Base-by-base conservation (phyloP, 345 rosid species). In the Eucalyptus urophylla region DNA sequence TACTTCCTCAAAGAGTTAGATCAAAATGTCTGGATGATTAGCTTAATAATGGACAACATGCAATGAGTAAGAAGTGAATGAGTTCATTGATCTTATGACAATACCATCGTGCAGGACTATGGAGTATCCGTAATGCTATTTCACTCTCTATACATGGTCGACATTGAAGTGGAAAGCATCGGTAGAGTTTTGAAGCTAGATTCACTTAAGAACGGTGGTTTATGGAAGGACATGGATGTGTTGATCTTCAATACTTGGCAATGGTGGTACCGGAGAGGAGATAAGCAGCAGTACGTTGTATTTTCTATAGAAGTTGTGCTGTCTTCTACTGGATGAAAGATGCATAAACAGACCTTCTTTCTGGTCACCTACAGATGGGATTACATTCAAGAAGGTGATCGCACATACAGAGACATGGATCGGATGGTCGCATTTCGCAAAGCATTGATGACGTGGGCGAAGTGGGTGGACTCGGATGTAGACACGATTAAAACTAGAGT, bases 381-480 rank as follows among this genome's bases (percentile, higher is more conserved):
- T 89, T 97, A 92, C 89, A 87, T 96, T 86, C 91, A 91, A 92
- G 95, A 90, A 87, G 98, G 96, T 15, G 88, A 93, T 37, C 87
- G 49, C 56, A 87, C 92, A 22, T 45, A 80, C 8, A 86, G 93
- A 87, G 95, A 93, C 93, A 97, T 97, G 95, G 95, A 96, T 88
- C 95, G 97, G 14, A 95, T 97, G 97, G 94, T 49, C 86, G 99
- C 98, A 29, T 96, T 96, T 88, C 93, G 88, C 29, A 92, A 89
- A 91, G 98, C 93, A 58, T 94, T 97, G 85, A 92, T 89, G 89
- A 96, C 99, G 60, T 97, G 99, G 99, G 96, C 96, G 37, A 91
- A 94, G 53, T 97, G 99, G 99, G 97, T 96, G 27, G 96, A 97
- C 92, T 87, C 96, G 13, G 94, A 96, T 33, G 95, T 96, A 9